Conservation (phyloP, 2,329 filamentous ascomycete genomes). For the Aspergillaceae sp. region DNA sequence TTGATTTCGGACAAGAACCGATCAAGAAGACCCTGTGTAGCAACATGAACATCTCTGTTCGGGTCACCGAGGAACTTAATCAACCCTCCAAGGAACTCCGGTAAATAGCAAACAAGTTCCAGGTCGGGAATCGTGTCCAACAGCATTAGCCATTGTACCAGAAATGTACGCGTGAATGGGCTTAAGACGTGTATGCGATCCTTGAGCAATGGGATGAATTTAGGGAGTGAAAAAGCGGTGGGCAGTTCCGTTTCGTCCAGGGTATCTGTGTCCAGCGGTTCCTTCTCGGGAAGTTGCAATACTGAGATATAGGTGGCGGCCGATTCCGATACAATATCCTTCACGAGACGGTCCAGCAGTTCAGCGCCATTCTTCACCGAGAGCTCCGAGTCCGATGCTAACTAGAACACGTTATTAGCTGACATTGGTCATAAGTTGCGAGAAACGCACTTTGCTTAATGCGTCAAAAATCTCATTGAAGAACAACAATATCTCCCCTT, state of each 20-base stretch:
- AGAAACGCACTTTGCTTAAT: slow-evolving; percentile 68
- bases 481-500: slow-evolving; percentile 92
- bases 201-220: slow-evolving; percentile 86
- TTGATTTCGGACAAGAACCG: slow-evolving; percentile 90
- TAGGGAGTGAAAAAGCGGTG: slow-evolving; percentile 82
- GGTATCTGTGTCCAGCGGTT: slow-evolving; percentile 32
- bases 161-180: slow-evolving; percentile 86
- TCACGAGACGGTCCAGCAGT: slow-evolving; percentile 84
- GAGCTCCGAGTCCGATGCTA: slow-evolving; percentile 89
- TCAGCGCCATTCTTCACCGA: slow-evolving; percentile 98
- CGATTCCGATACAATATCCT: slow-evolving; percentile 92
- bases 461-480: slow-evolving; percentile 99
- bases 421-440: slow-evolving; percentile 2
- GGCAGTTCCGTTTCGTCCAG: slow-evolving; percentile 47
- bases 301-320: slow-evolving; percentile 91
- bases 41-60: slow-evolving; percentile 88
- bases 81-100: slow-evolving; percentile 80
- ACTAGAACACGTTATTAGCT: slow-evolving; percentile 42
- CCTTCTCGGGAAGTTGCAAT: slow-evolving; percentile 55
- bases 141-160: slow-evolving; percentile 92
- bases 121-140: slow-evolving; percentile 94
- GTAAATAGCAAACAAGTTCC: slow-evolving; percentile 85
- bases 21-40: slow-evolving; percentile 80
- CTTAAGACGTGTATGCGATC: slow-evolving; percentile 92
- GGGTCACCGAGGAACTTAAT: slow-evolving; percentile 87